A percentile compares a stretch with the other conserved stretches of the same genome.
Evolutionary conservation across 805 yeast genomes (phyloP).

Genomic region (Zygosaccharomyces siamensis): DNA sequence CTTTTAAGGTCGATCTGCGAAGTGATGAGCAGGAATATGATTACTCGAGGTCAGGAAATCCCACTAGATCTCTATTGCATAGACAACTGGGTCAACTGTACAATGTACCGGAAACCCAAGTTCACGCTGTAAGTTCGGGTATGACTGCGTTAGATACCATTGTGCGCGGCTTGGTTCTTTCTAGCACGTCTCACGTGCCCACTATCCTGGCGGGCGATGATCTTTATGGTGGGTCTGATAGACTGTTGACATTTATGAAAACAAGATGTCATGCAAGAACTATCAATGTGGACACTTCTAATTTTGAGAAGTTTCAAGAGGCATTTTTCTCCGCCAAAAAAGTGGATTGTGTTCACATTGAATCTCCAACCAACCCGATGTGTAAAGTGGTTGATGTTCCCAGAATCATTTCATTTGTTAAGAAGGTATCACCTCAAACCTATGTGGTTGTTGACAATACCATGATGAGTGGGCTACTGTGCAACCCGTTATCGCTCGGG

Average conservation of each 20-base stretch:
- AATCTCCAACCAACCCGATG: slow-evolving; percentile 90
- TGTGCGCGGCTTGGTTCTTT: slow-evolving; percentile 49
- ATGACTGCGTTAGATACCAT: slow-evolving; percentile 92
- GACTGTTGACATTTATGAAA: slow-evolving; percentile 69
- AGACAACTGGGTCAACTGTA: slow-evolving; percentile 64
- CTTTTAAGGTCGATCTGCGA: slow-evolving; percentile 78
- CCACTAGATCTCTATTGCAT: slow-evolving; percentile 80
- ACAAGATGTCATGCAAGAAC: slow-evolving; percentile 61
- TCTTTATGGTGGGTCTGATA: slow-evolving; percentile 88
- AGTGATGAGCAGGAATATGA: slow-evolving; percentile 54
- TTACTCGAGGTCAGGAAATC: slow-evolving; percentile 90
- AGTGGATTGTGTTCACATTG: slow-evolving; percentile 55
- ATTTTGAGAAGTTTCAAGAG: slow-evolving; percentile 53
- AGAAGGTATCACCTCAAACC: slow-evolving; percentile 58
- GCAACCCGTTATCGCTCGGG: slow-evolving; percentile 80
- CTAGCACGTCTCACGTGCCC: slow-evolving; percentile 39
- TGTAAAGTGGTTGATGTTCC: slow-evolving; percentile 82
- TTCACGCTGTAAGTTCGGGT: slow-evolving; percentile 83
- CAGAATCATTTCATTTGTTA: slow-evolving; percentile 61
- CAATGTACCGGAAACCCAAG: slow-evolving; percentile 63
- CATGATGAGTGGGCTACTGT: slow-evolving; percentile 89
- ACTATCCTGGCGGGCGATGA: slow-evolving; percentile 94
- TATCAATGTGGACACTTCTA: slow-evolving; percentile 77
- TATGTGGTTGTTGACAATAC: slow-evolving; percentile 88
- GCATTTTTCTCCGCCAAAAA: slow-evolving; percentile 56